Base-by-base conservation (phyloP, 2,329 filamentous ascomycete genomes). In the Monosporascus sp. region DNA sequence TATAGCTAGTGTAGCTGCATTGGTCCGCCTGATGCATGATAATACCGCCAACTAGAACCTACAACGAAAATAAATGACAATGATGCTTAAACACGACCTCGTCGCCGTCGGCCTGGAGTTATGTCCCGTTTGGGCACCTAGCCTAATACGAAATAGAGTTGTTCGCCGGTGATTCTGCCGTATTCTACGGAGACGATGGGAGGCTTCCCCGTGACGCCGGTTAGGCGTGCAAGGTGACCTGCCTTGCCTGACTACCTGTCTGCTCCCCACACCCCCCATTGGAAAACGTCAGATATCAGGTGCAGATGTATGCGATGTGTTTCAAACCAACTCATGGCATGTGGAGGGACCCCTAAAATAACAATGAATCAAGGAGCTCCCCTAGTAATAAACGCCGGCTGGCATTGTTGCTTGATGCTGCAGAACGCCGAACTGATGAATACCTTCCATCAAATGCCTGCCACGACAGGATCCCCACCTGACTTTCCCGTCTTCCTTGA, bases 341-440 rank as follows among this genome's bases (percentile, higher is more conserved):
- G 43, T 46, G 43, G 43, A 46, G 43, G 43, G 43, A 46, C 43
- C 43, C 43, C 43, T 46, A 46, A 46, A 46, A 31, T 46, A 46
- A 22, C 43, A 46, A 7, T n/a, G 43, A 27, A 46, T 8, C 43
- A 9, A 27, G 17, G n/a, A 24, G 11, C 22, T 17, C 14, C 43
- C 24, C 43, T 31, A 9, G 38, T n/a, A 8, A 20, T 41, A 11
- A n/a, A 41, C 17, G 8, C 7, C 18, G 1, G 11, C 43, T 46
- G 43, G 7, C 43, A 31, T 5, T 25, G 7, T 24, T 46, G 43
- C 43, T 46, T 46, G 31, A 35, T 35, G 5, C 43, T 31, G 24
- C 43, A 11, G 9, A 11, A 22, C 17, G 43, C 17, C 15, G 17
- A 25, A 46, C 24, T 27, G n/a, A 25, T 5, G 31, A 27, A 18